A percentile compares a stretch with the other conserved stretches of the same genome.
Evolutionary conservation across 176 grass and related monocot genomes (phyloP).

Genomic region (Hyparrhenia diplandra): DNA sequence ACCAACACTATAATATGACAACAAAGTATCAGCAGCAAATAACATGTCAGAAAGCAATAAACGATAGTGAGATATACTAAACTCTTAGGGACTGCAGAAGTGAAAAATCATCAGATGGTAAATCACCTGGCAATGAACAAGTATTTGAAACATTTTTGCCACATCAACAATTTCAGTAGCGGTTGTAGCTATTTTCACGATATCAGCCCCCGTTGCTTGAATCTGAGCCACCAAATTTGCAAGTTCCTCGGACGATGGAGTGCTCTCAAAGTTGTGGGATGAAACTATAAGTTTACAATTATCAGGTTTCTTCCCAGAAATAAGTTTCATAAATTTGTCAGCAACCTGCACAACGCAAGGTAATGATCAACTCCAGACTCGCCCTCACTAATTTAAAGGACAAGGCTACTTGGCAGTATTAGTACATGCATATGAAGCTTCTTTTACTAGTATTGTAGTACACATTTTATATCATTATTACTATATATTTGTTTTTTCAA

Average conservation of each 20-base stretch:
- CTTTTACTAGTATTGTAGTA: not conserved
- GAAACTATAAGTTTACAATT: slow-evolving; percentile 90
- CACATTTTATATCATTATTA: not conserved
- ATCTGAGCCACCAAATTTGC: slow-evolving; percentile 62
- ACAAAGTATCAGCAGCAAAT: not conserved
- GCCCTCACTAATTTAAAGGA: not conserved
- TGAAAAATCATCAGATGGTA: not conserved
- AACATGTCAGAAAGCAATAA: not conserved
- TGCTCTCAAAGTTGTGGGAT: slow-evolving; percentile 85
- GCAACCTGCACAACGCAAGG: slow-evolving; percentile 53
- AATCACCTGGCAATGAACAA: slow-evolving; percentile 70
- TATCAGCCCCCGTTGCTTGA: slow-evolving; percentile 78
- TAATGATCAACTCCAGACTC: not conserved
- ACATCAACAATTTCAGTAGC: slow-evolving; percentile 88
- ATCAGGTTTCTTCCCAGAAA: slow-evolving; percentile 79
- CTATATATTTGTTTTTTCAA: not conserved
- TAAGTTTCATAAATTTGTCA: slow-evolving; percentile 63
- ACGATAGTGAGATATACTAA: not conserved
- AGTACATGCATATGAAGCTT: not conserved
- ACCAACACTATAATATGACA: not conserved
- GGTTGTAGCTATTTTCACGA: slow-evolving; percentile 90
- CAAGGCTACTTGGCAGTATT: not conserved
- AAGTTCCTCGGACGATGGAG: slow-evolving; percentile 74
- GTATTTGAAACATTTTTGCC: slow-evolving; percentile 78
- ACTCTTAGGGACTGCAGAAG: not conserved